These are phyloP conservation scores for Dichomitus squalens DNA, from an alignment of 1,284 basidiomycete species.

Conservation along the genomic window DNA sequence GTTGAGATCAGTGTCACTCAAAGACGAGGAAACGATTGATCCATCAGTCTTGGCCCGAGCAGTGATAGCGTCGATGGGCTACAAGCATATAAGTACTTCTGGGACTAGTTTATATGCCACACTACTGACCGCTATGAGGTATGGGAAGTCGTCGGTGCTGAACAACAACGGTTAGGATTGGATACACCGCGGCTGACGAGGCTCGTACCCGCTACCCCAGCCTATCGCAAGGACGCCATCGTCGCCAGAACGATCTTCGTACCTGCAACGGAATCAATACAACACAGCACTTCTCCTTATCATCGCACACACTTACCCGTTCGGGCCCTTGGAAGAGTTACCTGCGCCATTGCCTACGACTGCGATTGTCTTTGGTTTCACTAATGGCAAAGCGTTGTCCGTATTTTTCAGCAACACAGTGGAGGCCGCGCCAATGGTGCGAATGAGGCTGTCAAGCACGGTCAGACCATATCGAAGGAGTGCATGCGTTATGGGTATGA, in stretches of 20 bases:
- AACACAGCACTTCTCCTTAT: no score
- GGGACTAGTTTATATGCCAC: no score
- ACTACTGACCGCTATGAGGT: slow-evolving; percentile 46
- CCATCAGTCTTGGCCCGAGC: slow-evolving; percentile 41
- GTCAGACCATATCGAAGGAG: no score
- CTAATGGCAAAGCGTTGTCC: slow-evolving; percentile 54
- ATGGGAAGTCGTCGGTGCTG: slow-evolving; percentile 54
- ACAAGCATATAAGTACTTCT: neutral
- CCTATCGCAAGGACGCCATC: slow-evolving; percentile 69
- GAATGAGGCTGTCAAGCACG: slow-evolving; percentile 42
- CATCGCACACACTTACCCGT: slow-evolving; percentile 42
- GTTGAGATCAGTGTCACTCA: slow-evolving; percentile 54
- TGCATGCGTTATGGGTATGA: slow-evolving; percentile 29
- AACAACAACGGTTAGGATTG: no score
- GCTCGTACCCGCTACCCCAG: slow-evolving; percentile 49
- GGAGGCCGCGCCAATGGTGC: slow-evolving; percentile 59
- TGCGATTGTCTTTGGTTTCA: slow-evolving; percentile 38
- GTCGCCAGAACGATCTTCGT: no score
- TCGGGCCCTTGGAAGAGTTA: slow-evolving; percentile 56
- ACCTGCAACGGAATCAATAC: no score
- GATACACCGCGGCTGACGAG: no score
- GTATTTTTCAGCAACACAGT: slow-evolving; percentile 68
- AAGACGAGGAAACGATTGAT: slow-evolving; percentile 48
- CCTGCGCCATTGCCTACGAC: slow-evolving; percentile 58
- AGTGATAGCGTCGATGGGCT: slow-evolving; percentile 44